Conservation (phyloP, 1,284 basidiomycete genomes). For the Rhodotorula glutinis region DNA sequence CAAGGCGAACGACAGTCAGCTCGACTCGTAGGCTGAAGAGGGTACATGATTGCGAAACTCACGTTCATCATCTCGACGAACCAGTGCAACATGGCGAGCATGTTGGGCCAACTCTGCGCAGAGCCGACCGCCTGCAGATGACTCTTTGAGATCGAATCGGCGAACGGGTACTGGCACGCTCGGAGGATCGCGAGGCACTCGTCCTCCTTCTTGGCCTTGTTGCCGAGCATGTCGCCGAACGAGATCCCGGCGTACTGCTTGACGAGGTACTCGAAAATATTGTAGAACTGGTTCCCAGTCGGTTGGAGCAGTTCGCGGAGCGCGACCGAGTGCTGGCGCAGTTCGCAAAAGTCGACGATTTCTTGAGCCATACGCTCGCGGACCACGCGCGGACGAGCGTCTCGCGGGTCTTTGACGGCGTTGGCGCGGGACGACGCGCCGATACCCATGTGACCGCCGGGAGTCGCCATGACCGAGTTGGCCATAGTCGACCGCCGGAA, state of each 20-base stretch:
- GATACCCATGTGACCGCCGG: constrained; percentile 23
- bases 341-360: constrained; percentile 29
- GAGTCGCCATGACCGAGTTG: constrained; percentile 11
- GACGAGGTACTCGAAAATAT: constrained; percentile 44
- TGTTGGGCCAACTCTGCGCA: constrained; percentile 44
- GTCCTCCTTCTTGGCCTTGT: constrained; percentile 39
- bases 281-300: constrained; percentile 43
- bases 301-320: constrained; percentile 40
- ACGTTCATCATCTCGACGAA: constrained; percentile 43
- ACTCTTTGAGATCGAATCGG: constrained; percentile 43
- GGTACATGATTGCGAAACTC: not conserved
- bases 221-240: constrained; percentile 16
- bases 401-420: constrained; percentile 30
- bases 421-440: constrained; percentile 1
- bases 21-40: not conserved
- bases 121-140: constrained; percentile 44
- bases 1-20: no score
- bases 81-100: constrained; percentile 47
- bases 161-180: constrained; percentile 42
- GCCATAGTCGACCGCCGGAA: constrained; percentile 29
- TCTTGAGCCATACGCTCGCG: constrained; percentile 29
- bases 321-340: constrained; percentile 14
- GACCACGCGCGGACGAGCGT: constrained; percentile 5
- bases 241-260: constrained; percentile 17
- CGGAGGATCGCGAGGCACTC: constrained; percentile 39